Evolutionary conservation across 805 yeast genomes (phyloP), one percentile per base, ranked within the genome.

Genomic region (Phaffomyces opuntiae): DNA sequence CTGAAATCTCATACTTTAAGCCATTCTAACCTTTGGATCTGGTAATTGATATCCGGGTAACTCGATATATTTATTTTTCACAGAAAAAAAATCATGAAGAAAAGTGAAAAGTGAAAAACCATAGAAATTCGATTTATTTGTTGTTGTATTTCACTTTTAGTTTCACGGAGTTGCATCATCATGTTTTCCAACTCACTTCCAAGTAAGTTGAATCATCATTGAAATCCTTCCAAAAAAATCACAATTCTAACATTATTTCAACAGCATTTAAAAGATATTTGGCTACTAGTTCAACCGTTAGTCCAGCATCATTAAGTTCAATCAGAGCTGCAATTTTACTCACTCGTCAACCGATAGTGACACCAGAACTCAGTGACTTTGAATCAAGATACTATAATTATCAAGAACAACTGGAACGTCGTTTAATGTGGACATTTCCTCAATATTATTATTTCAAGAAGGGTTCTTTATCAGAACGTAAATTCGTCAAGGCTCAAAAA

Each of bases 391-490:
- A 83, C 65, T 87, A 84, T 62, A 70, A 79, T 44, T 93, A 93
- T 63, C 96, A 90, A 65, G 77, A 80, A 43, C 95, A 87, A 63
- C 73, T 93, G 45, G 90, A 89, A 72, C 81, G 81, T 60, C 77
- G 98, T 57, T 73, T 93, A 54, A 89, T 90, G 96, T 89, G 96
- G 96, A 89, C 98, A 0, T 93, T 93, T 65, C 98, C 99, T 6
- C 81, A 83, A 55, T 88, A 88, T 77, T 90, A 80, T 62, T 93
- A 90, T 68, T 93, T 82, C 70, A 87, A 84, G 60, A 82, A 78
- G 56, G 98, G 98, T 50, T 83, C 97, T 1, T 71, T 93, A 50
- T 79, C 96, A 4, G 96, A 88, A 62, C 86, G 88, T 61, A 78
- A 78, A 55, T 91, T 80, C 66, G 67, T 81, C 44, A 78, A 80